Base-by-base conservation (phyloP, 2,329 filamentous ascomycete species). In the Dactylellina sp. region DNA sequence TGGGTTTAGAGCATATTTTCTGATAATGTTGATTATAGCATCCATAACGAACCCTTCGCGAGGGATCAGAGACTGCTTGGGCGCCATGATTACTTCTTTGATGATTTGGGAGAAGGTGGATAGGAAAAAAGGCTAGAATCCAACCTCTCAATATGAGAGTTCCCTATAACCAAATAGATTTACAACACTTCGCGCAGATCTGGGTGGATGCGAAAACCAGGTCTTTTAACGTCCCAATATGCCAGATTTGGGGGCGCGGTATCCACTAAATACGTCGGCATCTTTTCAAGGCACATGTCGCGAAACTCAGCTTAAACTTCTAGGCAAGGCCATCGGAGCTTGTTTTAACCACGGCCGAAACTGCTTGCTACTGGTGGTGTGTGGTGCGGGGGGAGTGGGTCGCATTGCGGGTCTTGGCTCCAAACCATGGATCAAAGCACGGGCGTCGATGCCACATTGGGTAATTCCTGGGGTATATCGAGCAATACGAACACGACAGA, bases 1-100 rank as follows among this genome's bases (percentile, higher is more conserved):
- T 1, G 90, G 89, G 78, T 90, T 90, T 71, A 92, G 82, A 5
- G 85, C 83, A 0, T 88, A 91, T 61, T 83, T 83, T 75, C 85
- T 84, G 76, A 92, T 16, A 16, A 75, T 40, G 44, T 66, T 68
- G 49, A 75, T 53, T 25, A 75, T 32, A 12, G 63, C 71, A 35
- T 75, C 71, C 9, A 75, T 50, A 28, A 75, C 71, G 28, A 75
- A 68, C 37, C 71, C 62, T 42, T 75, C 71, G 47, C 71, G 61
- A 20, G 71, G 71, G 56, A 75, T 63, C 7, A 75, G 11, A 1
- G 71, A 75, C 24, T 75, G 71, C 12, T 68, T 75, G 20, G 71
- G 71, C 35, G 56, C 49, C 62, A 68, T 68, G n/a, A 2, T 20
- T 28, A 25, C 6, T 20, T 44, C n/a, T 32, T 53, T 16, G n/a